A percentile compares a stretch with the other conserved stretches of the same genome.
These are phyloP conservation scores for Rhizomucor pusillus DNA, from an alignment of 371 early-diverging fungal species.

Conservation along the genomic window DNA sequence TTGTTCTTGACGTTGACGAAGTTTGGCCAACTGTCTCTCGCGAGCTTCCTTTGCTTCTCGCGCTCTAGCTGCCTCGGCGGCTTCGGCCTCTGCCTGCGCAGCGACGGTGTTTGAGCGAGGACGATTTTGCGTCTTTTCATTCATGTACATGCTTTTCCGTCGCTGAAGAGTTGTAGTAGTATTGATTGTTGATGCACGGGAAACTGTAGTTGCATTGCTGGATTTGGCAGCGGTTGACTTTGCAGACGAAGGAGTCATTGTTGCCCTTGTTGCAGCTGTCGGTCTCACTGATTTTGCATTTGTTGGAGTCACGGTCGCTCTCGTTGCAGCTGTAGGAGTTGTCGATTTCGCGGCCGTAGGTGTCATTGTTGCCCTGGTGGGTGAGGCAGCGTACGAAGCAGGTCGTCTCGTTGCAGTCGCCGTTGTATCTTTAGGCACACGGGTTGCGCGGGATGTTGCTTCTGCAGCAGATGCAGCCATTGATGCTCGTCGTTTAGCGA, in stretches of 20 bases:
- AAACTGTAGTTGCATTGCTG: constrained; percentile 4
- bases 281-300: constrained; percentile 7
- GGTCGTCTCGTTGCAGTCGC: background rate
- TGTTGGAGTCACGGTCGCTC: background rate
- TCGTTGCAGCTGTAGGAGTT: background rate
- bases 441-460: constrained; percentile 12
- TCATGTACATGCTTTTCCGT: constrained; percentile 12
- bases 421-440: background rate
- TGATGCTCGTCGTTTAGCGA: constrained; percentile 13
- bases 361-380: too few relatives aligned
- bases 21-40: background rate
- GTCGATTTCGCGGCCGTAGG: too few relatives aligned
- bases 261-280: constrained; percentile 9
- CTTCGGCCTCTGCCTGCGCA: constrained; percentile 4
- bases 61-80: constrained; percentile 6
- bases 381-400: background rate
- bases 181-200: constrained; percentile 7
- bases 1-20: constrained; percentile 5
- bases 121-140: background rate
- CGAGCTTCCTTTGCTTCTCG: constrained; percentile 5
- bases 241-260: constrained; percentile 2
- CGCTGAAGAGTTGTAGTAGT: constrained; percentile 2
- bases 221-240: constrained; percentile 9
- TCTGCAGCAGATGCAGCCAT: constrained; percentile 11
- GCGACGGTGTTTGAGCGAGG: constrained; percentile 2